A percentile compares a stretch with the other conserved stretches of the same genome.
Conservation (phyloP, 139 green algal genomes). For the Pedinophyceae sp. region DNA sequence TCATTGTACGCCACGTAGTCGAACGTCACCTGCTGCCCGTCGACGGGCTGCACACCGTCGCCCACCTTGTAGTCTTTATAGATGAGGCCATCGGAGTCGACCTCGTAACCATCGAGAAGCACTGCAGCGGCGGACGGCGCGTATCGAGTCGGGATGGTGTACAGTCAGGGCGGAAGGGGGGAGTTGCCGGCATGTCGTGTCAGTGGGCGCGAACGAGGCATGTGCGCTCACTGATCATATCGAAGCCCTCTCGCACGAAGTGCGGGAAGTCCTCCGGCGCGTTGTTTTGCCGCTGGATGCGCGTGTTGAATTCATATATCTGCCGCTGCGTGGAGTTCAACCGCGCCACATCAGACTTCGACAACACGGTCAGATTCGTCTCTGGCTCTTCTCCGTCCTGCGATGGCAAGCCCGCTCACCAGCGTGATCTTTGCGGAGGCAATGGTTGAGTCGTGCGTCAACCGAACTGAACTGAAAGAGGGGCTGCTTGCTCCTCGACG, state of each 20-base stretch:
- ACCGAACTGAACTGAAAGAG: too few relatives aligned
- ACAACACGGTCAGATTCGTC: too few relatives aligned
- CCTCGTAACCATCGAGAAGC: background rate
- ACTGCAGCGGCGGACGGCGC: conserved; percentile 11
- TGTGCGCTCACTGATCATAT: conserved; percentile 44
- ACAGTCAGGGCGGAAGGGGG: background rate
- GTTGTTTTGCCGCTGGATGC: conserved; percentile 69
- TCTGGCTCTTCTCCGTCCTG: too few relatives aligned
- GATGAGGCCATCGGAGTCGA: conserved; percentile 37
- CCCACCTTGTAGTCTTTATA: conserved; percentile 68
- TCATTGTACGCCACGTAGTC: conserved; percentile 98
- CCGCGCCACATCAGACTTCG: too few relatives aligned
- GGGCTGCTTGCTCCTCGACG: too few relatives aligned
- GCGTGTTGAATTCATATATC: conserved; percentile 57
- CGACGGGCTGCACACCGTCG: conserved; percentile 27
- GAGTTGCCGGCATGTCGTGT: background rate
- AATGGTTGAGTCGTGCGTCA: too few relatives aligned
- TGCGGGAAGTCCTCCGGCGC: conserved; percentile 57
- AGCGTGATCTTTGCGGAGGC: too few relatives aligned
- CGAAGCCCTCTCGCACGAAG: conserved; percentile 78
- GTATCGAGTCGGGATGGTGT: conserved; percentile 43
- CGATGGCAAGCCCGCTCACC: too few relatives aligned
- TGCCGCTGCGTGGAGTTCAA: conserved; percentile 19
- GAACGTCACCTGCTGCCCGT: conserved; percentile 83
- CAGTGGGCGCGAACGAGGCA: conserved; percentile 4